Conservation (phyloP, 2,329 filamentous ascomycete genomes). For the Ophiostoma angusticollis region DNA sequence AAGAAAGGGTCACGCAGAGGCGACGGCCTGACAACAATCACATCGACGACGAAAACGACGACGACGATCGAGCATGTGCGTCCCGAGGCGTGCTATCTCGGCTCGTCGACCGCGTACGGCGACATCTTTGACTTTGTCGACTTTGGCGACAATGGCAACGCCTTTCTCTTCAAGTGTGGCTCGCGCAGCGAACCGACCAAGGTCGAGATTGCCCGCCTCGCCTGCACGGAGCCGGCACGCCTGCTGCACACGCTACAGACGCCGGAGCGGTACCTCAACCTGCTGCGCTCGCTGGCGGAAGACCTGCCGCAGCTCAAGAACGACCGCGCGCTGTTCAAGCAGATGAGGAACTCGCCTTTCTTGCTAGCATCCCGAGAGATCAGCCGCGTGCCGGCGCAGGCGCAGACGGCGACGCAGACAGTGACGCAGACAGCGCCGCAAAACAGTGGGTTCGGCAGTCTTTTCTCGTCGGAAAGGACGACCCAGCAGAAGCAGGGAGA, state of each 20-base stretch:
- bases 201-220: constrained; percentile 66
- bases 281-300: constrained; percentile 71
- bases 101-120: constrained; percentile 54
- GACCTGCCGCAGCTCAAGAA: constrained; percentile 56
- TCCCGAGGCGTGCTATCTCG: constrained; percentile 70
- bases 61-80: constrained; percentile 40
- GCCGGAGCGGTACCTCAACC: constrained; percentile 72
- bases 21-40: no score
- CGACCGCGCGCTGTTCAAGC: constrained; percentile 64
- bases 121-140: constrained; percentile 97
- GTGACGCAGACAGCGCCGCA: no score
- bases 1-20: no score
- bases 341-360: constrained; percentile 64
- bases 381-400: constrained; percentile 16
- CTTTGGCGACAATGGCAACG: constrained; percentile 76
- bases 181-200: constrained; percentile 87
- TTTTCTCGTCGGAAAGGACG: neutral
- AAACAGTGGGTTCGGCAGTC: neutral
- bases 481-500: no score
- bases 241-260: constrained; percentile 69
- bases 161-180: constrained; percentile 77
- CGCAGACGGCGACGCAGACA: constrained; percentile 12
- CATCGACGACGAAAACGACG: neutral
- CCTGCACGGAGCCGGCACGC: constrained; percentile 72
- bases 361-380: constrained; percentile 75